Base-by-base conservation (phyloP, 352 stramenopile species). In the Phytophthora palmivora region DNA sequence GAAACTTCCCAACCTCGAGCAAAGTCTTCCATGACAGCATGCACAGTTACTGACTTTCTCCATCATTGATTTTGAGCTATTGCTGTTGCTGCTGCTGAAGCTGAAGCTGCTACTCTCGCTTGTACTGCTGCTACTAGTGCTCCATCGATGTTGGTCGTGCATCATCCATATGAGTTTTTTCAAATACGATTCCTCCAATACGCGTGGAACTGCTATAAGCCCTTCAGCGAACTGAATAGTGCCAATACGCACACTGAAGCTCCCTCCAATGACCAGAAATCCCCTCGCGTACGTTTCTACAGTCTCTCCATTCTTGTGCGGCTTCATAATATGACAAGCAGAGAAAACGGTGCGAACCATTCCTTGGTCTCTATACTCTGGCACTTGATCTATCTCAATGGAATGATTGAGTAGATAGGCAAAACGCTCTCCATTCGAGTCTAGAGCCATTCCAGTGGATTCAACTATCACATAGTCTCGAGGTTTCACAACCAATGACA, bases 401-500 rank as follows among this genome's bases (percentile, higher is more conserved):
- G 72, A 78, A 51, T 80, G 72, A 18, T 70, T 74, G 2, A 81
- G 46, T 3, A 73, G 33, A 36, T 78, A 81, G 18, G 38, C 45
- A 19, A 76, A 69, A 1, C 57, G 65, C 8, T 74, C 30, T 46
- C 69, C 72, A 12, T 72, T 73, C 7, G 69, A 62, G 42, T 81
- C 72, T 22, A 72, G 49, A 2, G 75, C 70, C 47, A 73, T 76
- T 9, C 79, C 79, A 9, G 72, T 79, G 6, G 76, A 76, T 30
- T 88, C 79, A 21, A 88, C 54, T 1, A 77, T 61, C 16, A 88
- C 44, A 41, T 84, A 85, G 47, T 89, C 79, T 7, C 79, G 76
- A 6, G 62, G 67, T 21, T 83, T 76, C 7, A 88, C 46, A 16
- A 88, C 60, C 14, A 69, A 42, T 6, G 57, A 49, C 30, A 66